Evolutionary conservation across 306 rosid genomes (phyloP).

Genomic region (Leucaena leucocephala): DNA sequence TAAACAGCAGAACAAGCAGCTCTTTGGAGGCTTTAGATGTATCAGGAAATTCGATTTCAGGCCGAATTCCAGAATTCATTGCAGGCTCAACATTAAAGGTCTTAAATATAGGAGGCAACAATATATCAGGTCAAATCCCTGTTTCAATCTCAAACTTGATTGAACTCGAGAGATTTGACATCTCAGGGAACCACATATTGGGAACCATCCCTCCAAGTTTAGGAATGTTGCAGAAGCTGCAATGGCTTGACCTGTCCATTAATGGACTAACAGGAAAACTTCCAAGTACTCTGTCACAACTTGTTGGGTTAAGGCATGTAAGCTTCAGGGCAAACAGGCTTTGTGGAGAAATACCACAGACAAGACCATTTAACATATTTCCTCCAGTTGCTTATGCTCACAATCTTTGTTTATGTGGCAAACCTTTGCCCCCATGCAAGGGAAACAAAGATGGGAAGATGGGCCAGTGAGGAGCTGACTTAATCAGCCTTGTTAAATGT

Average conservation of each 20-base stretch:
- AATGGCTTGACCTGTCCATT: slow-evolving; percentile 90
- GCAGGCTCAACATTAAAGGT: slow-evolving; percentile 68
- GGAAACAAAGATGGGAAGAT: slow-evolving; percentile 36
- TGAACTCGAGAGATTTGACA: slow-evolving; percentile 65
- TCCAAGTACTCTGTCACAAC: slow-evolving; percentile 75
- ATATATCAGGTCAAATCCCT: slow-evolving; percentile 71
- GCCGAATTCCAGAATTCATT: slow-evolving; percentile 62
- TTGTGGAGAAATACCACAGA: slow-evolving; percentile 95
- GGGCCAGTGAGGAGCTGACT: slow-evolving; percentile 76
- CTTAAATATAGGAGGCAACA: slow-evolving; percentile 70
- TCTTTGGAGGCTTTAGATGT: slow-evolving; percentile 80
- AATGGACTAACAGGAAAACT: slow-evolving; percentile 75
- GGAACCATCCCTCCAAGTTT: slow-evolving; percentile 73
- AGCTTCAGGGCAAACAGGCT: slow-evolving; percentile 87
- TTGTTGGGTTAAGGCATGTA: slow-evolving; percentile 66
- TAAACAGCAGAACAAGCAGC: slow-evolving; percentile 58
- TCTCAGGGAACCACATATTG: slow-evolving; percentile 79
- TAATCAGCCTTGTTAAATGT: slow-evolving; percentile 32
- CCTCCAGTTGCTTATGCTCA: slow-evolving; percentile 84
- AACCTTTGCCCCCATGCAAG: slow-evolving; percentile 85
- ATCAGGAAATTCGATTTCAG: slow-evolving; percentile 75
- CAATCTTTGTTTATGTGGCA: slow-evolving; percentile 88
- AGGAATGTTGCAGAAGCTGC: slow-evolving; percentile 64
- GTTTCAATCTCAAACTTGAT: slow-evolving; percentile 66
- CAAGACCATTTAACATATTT: slow-evolving; percentile 78